phyloP scores from a whole-genome alignment of 805 yeast genomes.

The Helenozyma baotianmanensis region DNA sequence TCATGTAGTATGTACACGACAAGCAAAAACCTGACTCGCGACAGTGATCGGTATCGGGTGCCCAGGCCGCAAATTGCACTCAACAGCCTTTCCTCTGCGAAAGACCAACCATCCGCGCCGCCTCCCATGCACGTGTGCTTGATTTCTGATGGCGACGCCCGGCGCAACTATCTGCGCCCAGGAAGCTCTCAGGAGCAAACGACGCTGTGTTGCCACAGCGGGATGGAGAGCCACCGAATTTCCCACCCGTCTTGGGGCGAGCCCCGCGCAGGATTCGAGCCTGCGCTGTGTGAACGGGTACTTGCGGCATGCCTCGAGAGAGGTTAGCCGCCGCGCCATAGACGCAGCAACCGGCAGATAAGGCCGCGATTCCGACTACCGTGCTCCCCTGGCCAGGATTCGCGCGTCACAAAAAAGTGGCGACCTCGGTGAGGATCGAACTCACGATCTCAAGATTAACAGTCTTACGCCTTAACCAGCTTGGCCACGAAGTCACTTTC shows the following conservation, averaged over 20 bases:
- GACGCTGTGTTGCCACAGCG: conserved; percentile 9
- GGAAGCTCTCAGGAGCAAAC: conserved; percentile 53
- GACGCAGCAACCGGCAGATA: conserved; percentile 7
- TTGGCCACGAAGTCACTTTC: conserved; percentile 18
- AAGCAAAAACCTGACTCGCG: conserved; percentile 36
- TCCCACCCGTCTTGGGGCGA: conserved; percentile 45
- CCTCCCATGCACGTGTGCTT: conserved; percentile 46
- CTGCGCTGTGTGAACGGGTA: conserved; percentile 36
- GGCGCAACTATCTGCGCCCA: conserved; percentile 48
- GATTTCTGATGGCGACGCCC: conserved; percentile 57
- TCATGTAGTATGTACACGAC: conserved; percentile 28
- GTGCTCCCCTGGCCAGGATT: no score
- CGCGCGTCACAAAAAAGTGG: background rate
- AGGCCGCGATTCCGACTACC: no score
- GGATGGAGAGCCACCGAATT: conserved; percentile 60
- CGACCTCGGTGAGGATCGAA: conserved; percentile 21
- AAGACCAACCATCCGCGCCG: conserved; percentile 53
- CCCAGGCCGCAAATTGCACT: conserved; percentile 59
- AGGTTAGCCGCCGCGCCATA: conserved; percentile 25
- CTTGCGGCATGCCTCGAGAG: conserved; percentile 44
- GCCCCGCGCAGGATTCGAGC: conserved; percentile 12
- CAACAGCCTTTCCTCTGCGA: conserved; percentile 39
- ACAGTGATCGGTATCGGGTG: conserved; percentile 65
- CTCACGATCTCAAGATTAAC: conserved; percentile 21
- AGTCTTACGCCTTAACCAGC: conserved; percentile 21